Base-by-base conservation (phyloP, 2,329 filamentous ascomycete species). In the Lizonia empirigonia region DNA sequence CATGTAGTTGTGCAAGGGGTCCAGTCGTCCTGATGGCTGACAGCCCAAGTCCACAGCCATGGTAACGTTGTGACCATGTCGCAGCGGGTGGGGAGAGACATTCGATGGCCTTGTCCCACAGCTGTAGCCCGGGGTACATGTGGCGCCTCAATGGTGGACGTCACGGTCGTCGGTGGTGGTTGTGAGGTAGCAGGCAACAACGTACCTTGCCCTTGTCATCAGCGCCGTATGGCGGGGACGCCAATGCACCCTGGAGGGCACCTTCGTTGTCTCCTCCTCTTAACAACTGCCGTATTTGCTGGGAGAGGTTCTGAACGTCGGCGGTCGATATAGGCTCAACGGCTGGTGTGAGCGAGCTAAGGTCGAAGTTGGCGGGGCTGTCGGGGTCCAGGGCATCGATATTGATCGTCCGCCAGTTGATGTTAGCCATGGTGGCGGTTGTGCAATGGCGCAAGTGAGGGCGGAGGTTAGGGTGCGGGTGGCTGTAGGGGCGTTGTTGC, bases 331-430 rank as follows among this genome's bases (percentile, higher is more conserved):
- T 83, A 63, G 92, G 87, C 60, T 88, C 82, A 51, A 85, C 85
- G 34, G 88, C 83, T 27, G 92, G 90, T 60, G 89, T 86, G 64
- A 97, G 85, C 15, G 91, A 90, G 53, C 87, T 84, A 58, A 90
- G 85, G 76, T 95, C 90, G 78, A 97, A 97, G 83, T 97, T 97
- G 76, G 85, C 79, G 61, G 89, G 85, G 65, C 91, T 94, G 76
- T 97, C 92, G 53, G 92, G 90, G 74, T 94, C 89, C 66, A 96
- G 83, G 63, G 88, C 87, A 74, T 97, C 92, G 74, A 97, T 88
- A 82, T 97, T 91, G 82, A 97, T 94, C 62, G 91, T 96, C 75
- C 92, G 90, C 78, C 83, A 87, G 73, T 87, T 86, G 76, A 83
- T 74, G 46, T 72, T 67, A 33, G 78, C 74, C 77, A 78, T 79